These are phyloP conservation scores for Metschnikowia chrysomelidarum DNA, from an alignment of 805 yeast species.

Conservation along the genomic window DNA sequence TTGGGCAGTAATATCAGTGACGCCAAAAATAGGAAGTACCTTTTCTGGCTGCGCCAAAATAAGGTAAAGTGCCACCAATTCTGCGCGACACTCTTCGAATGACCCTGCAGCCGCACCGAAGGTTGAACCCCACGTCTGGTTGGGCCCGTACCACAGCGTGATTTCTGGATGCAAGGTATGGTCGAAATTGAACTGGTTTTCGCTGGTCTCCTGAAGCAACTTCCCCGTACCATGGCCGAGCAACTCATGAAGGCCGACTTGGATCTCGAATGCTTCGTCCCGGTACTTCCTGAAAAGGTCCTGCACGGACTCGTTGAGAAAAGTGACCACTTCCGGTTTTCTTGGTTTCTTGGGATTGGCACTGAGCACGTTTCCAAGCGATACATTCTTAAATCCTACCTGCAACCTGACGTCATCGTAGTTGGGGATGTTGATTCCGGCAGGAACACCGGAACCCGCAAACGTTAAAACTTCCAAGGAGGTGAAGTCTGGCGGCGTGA, in stretches of 20 bases:
- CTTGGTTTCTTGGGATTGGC: slow-evolving; percentile 64
- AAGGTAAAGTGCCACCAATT: slow-evolving; percentile 80
- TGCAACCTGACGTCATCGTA: slow-evolving; percentile 85
- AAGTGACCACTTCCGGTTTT: slow-evolving; percentile 66
- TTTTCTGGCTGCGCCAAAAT: slow-evolving; percentile 60
- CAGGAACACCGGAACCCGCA: slow-evolving; percentile 89
- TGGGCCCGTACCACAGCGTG: slow-evolving; percentile 67
- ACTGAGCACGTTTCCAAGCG: slow-evolving; percentile 79
- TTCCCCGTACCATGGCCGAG: slow-evolving; percentile 93
- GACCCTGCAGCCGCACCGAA: slow-evolving; percentile 84
- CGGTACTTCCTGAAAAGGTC: slow-evolving; percentile 66
- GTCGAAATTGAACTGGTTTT: slow-evolving; percentile 73
- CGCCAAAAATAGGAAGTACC: slow-evolving; percentile 72
- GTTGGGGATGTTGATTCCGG: slow-evolving; percentile 91
- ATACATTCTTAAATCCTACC: slow-evolving; percentile 85
- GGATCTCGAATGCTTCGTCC: slow-evolving; percentile 85
- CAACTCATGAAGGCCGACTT: slow-evolving; percentile 90
- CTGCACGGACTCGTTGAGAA: slow-evolving; percentile 52
- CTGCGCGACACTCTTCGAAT: slow-evolving; percentile 92
- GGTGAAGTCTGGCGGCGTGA: slow-evolving; percentile 90
- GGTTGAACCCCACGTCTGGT: slow-evolving; percentile 88
- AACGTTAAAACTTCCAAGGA: slow-evolving; percentile 86
- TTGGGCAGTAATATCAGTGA: slow-evolving; percentile 53
- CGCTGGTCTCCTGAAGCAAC: slow-evolving; percentile 53
- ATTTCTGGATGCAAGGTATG: slow-evolving; percentile 63